phyloP scores from a whole-genome alignment of 441 rosid species.

The Mallotus repandus region DNA sequence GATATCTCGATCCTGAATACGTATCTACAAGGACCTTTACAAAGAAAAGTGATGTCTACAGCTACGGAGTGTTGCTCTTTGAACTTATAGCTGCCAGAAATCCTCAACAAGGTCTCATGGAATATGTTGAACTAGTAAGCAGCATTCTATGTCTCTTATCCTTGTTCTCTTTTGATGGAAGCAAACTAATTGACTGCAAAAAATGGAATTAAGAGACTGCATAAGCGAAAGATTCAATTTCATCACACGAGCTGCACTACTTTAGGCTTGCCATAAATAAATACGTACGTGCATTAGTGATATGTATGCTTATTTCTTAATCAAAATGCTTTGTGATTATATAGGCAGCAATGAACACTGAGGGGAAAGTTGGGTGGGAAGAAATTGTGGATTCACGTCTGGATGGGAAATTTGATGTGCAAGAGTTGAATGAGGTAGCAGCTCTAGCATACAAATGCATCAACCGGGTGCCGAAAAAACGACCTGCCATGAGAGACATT shows the following conservation, averaged over 20 bases:
- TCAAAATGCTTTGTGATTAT: background rate
- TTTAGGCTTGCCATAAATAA: no score
- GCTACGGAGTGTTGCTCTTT: conserved; percentile 90
- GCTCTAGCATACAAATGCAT: conserved; percentile 85
- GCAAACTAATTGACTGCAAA: background rate
- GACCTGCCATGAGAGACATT: conserved; percentile 92
- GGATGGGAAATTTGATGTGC: conserved; percentile 64
- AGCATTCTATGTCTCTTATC: conserved; percentile 24
- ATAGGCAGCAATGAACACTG: conserved; percentile 89
- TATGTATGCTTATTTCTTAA: no score
- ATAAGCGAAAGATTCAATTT: background rate
- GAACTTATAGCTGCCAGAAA: conserved; percentile 94
- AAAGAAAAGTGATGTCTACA: conserved; percentile 93
- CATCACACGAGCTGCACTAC: background rate
- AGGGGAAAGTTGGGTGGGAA: conserved; percentile 91
- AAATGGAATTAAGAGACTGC: no score
- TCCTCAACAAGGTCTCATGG: conserved; percentile 97
- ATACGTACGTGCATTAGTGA: no score
- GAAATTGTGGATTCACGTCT: conserved; percentile 83
- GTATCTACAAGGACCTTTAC: conserved; percentile 80
- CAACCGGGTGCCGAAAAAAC: conserved; percentile 62
- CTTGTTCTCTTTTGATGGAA: background rate
- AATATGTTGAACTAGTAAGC: conserved; percentile 87
- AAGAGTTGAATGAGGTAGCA: conserved; percentile 87
- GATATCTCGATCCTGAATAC: conserved; percentile 97